Evolutionary conservation across 2,329 filamentous ascomycete species (phyloP).

Genomic region (Gnomoniopsis sp.): DNA sequence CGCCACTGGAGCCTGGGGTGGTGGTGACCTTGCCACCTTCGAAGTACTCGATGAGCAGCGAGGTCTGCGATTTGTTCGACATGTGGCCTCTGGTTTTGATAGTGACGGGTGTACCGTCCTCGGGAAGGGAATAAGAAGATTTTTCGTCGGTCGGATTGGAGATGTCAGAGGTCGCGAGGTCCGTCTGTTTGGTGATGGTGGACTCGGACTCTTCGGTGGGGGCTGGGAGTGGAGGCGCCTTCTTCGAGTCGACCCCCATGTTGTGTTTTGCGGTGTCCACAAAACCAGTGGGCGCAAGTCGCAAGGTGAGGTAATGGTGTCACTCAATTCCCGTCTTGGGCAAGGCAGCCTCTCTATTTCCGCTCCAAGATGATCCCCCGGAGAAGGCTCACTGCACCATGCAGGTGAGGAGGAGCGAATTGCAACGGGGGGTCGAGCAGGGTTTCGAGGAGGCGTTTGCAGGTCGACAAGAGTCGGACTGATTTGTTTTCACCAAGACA

Average conservation of each 20-base stretch:
- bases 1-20: conserved; percentile 49
- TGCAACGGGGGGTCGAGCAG: conserved; percentile 4
- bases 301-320: conserved; percentile 18
- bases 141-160: conserved; percentile 66
- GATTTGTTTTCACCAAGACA: conserved; percentile 20
- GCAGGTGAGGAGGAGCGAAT: conserved; percentile 9
- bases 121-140: conserved; percentile 75
- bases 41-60: conserved; percentile 91
- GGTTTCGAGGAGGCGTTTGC: conserved; percentile 8
- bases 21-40: conserved; percentile 66
- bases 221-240: conserved; percentile 67
- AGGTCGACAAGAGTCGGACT: conserved; percentile 14
- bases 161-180: conserved; percentile 60
- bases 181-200: conserved; percentile 54
- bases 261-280: conserved; percentile 27
- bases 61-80: conserved; percentile 72
- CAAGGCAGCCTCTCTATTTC: conserved; percentile 10
- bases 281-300: conserved; percentile 14
- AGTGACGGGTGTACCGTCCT: conserved; percentile 87
- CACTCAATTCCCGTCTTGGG: conserved; percentile 15
- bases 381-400: conserved; percentile 17
- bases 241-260: conserved; percentile 56
- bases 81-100: conserved; percentile 72
- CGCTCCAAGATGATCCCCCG: conserved; percentile 11
- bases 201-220: conserved; percentile 69